Base-by-base conservation (phyloP, 305 asterid species). In the Petunia hybrid region DNA sequence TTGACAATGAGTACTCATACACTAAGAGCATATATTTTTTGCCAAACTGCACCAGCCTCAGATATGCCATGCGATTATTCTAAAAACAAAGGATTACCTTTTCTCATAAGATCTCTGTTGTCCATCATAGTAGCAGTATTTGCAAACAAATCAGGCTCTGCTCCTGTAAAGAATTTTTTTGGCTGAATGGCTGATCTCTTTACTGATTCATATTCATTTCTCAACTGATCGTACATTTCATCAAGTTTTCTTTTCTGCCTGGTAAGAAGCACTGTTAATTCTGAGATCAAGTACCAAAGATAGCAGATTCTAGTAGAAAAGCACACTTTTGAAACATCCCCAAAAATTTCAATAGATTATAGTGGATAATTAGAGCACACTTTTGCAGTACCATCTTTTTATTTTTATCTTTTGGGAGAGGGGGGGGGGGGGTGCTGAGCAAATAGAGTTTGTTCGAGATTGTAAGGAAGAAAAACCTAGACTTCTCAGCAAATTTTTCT, bases 221-320 rank as follows among this genome's bases (percentile, higher is more conserved):
- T 90, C 85, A 92, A 89, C 86, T 89, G 91, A 87, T 95, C 98
- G 75, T 95, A 95, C 96, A 95, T 95, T 79, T 95, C 98, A 79
- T 95, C 98, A 8, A 95, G 97, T 84, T 95, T 93, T 83, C 98
- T 90, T 85, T 95, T 95, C 85, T 93, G 97, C 90, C 97, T 93
- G 93, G 60, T 31, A 85, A 4, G 82, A 57, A 43, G 31, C 31
- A 39, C 48, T 63, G 67, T 70, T 1, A 74, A 5, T 56, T 3
- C 51, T 56, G 68, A 84, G 81, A 64, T 82, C 56, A 22, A 3
- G 5, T 53, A 51, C 57, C 10, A 8, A 8, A 3, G 2, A 51
- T 51, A 9, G 12, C 57, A 51, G 57, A 51, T 51, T 51, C 57
- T 51, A 51, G 57, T 8, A 8, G 57, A 51, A 51, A 51, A 51